Evolutionary conservation across 257 asterid genomes (phyloP), one percentile per base, ranked within the genome.

Genomic region (Capsicum rhomboideum): DNA sequence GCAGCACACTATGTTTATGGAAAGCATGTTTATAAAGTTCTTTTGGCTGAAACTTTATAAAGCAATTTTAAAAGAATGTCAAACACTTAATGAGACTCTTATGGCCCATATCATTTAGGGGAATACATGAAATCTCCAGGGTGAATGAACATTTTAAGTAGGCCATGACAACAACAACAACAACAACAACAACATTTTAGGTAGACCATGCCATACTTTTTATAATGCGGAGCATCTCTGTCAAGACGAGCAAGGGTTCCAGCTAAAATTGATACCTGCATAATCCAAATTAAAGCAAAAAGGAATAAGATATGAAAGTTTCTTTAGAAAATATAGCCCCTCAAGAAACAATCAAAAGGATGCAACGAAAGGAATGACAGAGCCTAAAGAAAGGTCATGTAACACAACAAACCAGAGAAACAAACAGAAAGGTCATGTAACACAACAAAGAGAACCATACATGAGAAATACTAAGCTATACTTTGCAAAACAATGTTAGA

Each of bases 221-320:
- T 95, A 86, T 97, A 95, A 83, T 89, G 94, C 20, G 99, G 99
- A 80, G 99, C 98, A 90, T 97, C 98, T 89, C 99, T 93, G 86
- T 97, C 99, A 93, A 97, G 87, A 63, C 99, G 99, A 88, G 99
- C 99, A 81, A 97, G 89, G 84, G 99, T 97, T 46, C 99, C 99
- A 78, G 98, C 98, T 92, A 97, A 88, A 88, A 97, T 97, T 83
- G 99, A 97, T 83, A 97, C 98, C 99, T 97, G 93, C 88, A 86
- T 52, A 78, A 86, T 49, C 81, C 81, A 75, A 44, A 50, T 23
- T 75, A 75, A 49, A 75, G 26, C 63, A 75, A 75, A 46, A 10
- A 49, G 61, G 40, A 49, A 50, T 49, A 23, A 44, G 63, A 50
- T 50, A 52, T 28, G 44, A 75, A 75, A 49, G 14, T 12, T 26